A percentile compares a stretch with the other conserved stretches of the same genome.
Conservation (phyloP, 345 rosid genomes). For the Garcia nutans region DNA sequence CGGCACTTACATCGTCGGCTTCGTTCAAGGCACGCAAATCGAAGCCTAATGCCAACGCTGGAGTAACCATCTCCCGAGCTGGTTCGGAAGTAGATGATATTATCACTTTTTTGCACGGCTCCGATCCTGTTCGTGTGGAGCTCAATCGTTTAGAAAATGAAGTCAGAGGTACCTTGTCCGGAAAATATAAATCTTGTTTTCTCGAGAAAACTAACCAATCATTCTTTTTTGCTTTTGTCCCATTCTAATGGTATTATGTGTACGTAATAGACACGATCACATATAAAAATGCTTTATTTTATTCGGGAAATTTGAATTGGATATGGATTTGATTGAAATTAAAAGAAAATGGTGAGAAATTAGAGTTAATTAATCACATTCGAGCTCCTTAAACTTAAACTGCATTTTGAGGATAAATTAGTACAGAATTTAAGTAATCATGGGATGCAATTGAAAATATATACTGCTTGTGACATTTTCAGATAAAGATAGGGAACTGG, state of each 20-base stretch:
- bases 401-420: too few species aligned
- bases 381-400: too few species aligned
- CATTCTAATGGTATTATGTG: neutral
- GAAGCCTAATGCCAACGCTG: constrained; percentile 23
- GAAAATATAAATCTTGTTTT: neutral
- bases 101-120: constrained; percentile 46
- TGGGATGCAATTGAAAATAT: neutral
- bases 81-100: constrained; percentile 43
- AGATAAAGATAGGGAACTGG: constrained; percentile 50
- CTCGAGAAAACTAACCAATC: neutral
- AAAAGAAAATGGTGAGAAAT: too few species aligned
- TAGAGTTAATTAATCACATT: too few species aligned
- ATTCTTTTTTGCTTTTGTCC: neutral
- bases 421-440: neutral
- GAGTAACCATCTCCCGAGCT: constrained; percentile 23
- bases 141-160: constrained; percentile 51
- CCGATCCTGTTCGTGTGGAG: constrained; percentile 55
- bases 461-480: constrained; percentile 10
- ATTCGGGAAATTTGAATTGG: neutral
- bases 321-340: neutral
- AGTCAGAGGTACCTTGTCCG: constrained; percentile 35
- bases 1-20: constrained; percentile 32
- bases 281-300: too few species aligned
- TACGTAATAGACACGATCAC: too few species aligned
- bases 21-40: constrained; percentile 45